Percentiles rank a stretch among this genome's conserved stretches.
These are phyloP conservation scores for Aspergillus niger DNA, from an alignment of 2,329 filamentous ascomycete species.

Conservation along the genomic window DNA sequence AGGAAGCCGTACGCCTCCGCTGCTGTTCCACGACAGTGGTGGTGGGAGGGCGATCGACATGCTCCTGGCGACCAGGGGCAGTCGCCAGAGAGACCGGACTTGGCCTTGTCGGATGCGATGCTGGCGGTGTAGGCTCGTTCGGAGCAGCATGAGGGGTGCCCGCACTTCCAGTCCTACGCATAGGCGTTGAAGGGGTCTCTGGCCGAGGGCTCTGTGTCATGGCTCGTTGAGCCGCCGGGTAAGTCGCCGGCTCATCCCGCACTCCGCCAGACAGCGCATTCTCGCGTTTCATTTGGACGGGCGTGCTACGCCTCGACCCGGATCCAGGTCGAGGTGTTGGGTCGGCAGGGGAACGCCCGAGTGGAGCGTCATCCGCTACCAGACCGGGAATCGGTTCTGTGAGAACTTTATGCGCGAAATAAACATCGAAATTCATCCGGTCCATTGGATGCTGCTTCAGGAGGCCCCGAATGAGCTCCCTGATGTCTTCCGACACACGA, in stretches of 20 bases:
- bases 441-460: conserved; percentile 85
- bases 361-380: conserved; percentile 71
- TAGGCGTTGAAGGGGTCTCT: conserved; percentile 32
- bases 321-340: conserved; percentile 20
- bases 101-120: conserved; percentile 36
- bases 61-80: conserved; percentile 44
- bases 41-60: conserved; percentile 35
- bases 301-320: conserved; percentile 18
- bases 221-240: conserved; percentile 41
- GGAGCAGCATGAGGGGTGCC: conserved; percentile 32
- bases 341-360: conserved; percentile 24
- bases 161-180: conserved; percentile 38
- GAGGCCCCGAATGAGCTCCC: conserved; percentile 74
- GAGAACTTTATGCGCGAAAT: conserved; percentile 76
- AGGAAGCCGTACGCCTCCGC: conserved; percentile 53
- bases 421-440: conserved; percentile 80
- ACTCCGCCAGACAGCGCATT: conserved; percentile 27
- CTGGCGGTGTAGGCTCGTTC: conserved; percentile 30
- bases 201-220: conserved; percentile 31
- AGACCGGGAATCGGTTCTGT: conserved; percentile 75
- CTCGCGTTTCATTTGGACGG: conserved; percentile 21
- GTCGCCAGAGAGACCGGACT: conserved; percentile 39
- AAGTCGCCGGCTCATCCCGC: conserved; percentile 25
- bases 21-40: conserved; percentile 62
- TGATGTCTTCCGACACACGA: conserved; percentile 72